Evolutionary conservation across 2,329 filamentous ascomycete genomes (phyloP), one percentile per base, ranked within the genome.

Genomic region (Alternaria sp.): DNA sequence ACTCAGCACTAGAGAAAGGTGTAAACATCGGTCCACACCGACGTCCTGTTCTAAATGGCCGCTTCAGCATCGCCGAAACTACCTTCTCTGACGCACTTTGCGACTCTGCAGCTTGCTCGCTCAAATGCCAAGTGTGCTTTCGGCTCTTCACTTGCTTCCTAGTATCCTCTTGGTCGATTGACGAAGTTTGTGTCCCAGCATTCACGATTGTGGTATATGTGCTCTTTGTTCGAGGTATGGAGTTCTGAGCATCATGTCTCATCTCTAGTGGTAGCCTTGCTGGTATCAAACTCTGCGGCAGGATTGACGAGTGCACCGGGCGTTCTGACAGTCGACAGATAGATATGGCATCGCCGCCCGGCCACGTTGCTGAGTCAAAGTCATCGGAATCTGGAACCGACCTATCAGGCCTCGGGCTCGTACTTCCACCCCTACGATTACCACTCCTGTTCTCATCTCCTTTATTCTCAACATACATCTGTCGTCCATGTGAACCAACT

Each of bases 401-500:
- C 4, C 8, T 0, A 20, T 5, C n/a, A 16, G 38, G n/a, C 7
- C 14, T 39, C n/a, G 8, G 38, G n/a, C 14, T 9, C n/a, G 38
- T 39, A 39, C 3, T 8, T n/a, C 4, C n/a, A 7, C 5, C 14
- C 32, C 32, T 6, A 36, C 32, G 0, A 36, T 1, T 12, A 2
- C 5, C 14, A 2, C 32, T 16, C 3, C 1, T 5, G n/a, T 20
- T 18, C 6, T n/a, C 34, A 38, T 16, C 34, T 16, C 14, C 16
- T 38, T 16, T 16, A 9, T 38, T 2, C 0, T 39, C n/a, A 4
- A 39, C n/a, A 18, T 5, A 8, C 38, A 12, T 20, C 38, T 20
- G 38, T 0, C 2, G 1, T n/a, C n/a, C 9, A 7, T 39, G n/a
- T 0, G 8, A 8, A 20, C n/a, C 38, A 11, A 20, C 8, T 2